phyloP scores from a whole-genome alignment of 345 rosid genomes.

The Clarkia xantiana region DNA sequence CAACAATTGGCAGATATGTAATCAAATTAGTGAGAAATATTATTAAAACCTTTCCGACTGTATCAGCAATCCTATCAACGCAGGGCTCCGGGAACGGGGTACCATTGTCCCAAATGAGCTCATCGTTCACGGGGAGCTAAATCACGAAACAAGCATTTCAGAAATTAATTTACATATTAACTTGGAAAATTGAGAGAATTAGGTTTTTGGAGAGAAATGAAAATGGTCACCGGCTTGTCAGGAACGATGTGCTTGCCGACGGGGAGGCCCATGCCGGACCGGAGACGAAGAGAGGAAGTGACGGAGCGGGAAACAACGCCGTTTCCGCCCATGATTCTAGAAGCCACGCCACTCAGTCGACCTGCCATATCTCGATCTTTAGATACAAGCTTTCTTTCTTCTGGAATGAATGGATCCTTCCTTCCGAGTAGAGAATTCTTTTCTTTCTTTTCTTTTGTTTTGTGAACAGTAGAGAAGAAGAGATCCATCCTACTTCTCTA shows the following conservation, averaged over 20 bases:
- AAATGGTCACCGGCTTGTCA: slow-evolving; percentile 59
- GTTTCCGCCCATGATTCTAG: slow-evolving; percentile 83
- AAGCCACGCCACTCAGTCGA: slow-evolving; percentile 55
- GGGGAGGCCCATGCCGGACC: slow-evolving; percentile 94
- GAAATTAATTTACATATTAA: not conserved
- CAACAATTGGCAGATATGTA: too few relatives aligned
- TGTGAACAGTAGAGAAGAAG: too few relatives aligned
- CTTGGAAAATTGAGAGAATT: not conserved
- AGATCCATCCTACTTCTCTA: too few relatives aligned
- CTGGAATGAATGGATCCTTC: too few relatives aligned
- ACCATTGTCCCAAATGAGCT: slow-evolving; percentile 93
- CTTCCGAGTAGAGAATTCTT: too few relatives aligned
- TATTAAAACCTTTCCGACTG: slow-evolving; percentile 78
- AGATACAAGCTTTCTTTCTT: not conserved
- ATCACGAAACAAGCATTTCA: not conserved
- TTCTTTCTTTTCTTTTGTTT: too few relatives aligned
- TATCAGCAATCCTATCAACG: slow-evolving; percentile 94
- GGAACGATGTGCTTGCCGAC: slow-evolving; percentile 95
- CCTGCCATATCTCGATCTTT: slow-evolving; percentile 48
- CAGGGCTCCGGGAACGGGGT: slow-evolving; percentile 87
- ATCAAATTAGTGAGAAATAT: not conserved
- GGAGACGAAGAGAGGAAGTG: slow-evolving; percentile 66
- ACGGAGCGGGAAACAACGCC: slow-evolving; percentile 60
- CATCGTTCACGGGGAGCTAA: slow-evolving; percentile 79
- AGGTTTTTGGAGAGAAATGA: not conserved